Evolutionary conservation across 495 filamentous ascomycete genomes (phyloP).

Genomic region (Staphylotrichum tortipilum): DNA sequence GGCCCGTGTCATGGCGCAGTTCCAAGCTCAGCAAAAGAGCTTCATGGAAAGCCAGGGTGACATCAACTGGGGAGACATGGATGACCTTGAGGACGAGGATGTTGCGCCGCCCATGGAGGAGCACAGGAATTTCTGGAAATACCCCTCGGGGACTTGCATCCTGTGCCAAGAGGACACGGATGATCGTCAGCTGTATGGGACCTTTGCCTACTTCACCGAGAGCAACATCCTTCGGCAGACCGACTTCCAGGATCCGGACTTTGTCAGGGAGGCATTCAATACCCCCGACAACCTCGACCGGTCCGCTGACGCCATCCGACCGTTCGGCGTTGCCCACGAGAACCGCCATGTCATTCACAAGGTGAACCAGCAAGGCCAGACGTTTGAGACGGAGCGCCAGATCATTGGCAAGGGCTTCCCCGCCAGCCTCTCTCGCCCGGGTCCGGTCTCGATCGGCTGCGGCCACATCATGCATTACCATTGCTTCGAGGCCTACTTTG

Average conservation of each 20-base stretch:
- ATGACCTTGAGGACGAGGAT: constrained; percentile 56
- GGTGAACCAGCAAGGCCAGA: constrained; percentile 59
- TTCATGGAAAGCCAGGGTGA: constrained; percentile 80
- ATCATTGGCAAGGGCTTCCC: constrained; percentile 85
- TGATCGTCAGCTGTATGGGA: constrained; percentile 80
- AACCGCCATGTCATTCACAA: constrained; percentile 73
- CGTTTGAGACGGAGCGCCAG: constrained; percentile 65
- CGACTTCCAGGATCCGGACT: constrained; percentile 68
- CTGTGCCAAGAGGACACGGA: constrained; percentile 94
- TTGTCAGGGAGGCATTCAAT: constrained; percentile 70
- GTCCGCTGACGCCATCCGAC: constrained; percentile 69
- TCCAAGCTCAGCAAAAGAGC: constrained; percentile 91
- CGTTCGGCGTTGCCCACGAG: constrained; percentile 81
- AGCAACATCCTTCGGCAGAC: constrained; percentile 85
- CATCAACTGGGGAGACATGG: constrained; percentile 74
- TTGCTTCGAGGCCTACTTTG: constrained; percentile 87
- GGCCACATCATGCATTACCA: constrained; percentile 98
- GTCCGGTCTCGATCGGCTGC: constrained; percentile 82
- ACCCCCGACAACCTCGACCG: constrained; percentile 75
- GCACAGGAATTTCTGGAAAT: constrained; percentile 75
- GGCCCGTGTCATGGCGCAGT: constrained; percentile 89
- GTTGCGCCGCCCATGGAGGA: constrained; percentile 56
- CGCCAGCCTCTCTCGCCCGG: constrained; percentile 52
- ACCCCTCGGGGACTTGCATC: constrained; percentile 90
- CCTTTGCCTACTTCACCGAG: constrained; percentile 79